A percentile compares a stretch with the other conserved stretches of the same genome.
These are phyloP conservation scores for Kuraishia floccosa DNA, from an alignment of 805 yeast genomes.

Conservation along the genomic window DNA sequence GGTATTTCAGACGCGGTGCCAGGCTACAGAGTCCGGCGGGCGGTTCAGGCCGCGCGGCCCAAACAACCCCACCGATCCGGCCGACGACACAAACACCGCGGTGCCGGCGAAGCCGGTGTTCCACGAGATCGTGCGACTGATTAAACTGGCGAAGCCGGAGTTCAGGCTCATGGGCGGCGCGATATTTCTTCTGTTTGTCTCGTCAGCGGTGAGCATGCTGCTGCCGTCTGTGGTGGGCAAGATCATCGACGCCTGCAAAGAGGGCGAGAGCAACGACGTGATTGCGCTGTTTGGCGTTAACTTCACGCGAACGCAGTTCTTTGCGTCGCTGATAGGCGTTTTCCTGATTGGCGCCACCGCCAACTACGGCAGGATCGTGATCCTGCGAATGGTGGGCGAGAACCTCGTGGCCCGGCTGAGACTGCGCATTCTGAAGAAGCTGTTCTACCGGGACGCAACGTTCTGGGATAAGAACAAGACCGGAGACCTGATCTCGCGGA, in stretches of 20 bases:
- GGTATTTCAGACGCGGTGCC: too few species aligned
- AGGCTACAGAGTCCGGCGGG: too few species aligned
- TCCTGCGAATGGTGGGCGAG: conserved; percentile 76
- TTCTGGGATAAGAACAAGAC: conserved; percentile 84
- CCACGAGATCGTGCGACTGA: conserved; percentile 33
- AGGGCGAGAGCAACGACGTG: conserved; percentile 9
- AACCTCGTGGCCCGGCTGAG: conserved; percentile 77
- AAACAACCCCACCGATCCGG: too few species aligned
- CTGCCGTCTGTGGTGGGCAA: conserved; percentile 81
- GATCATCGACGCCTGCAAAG: conserved; percentile 61
- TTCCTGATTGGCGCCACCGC: conserved; percentile 69
- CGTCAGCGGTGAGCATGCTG: conserved; percentile 73
- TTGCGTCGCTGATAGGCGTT: conserved; percentile 44
- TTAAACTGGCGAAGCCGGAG: conserved; percentile 49
- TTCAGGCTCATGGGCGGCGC: conserved; percentile 47
- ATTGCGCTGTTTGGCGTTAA: conserved; percentile 30
- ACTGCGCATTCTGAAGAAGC: conserved; percentile 61
- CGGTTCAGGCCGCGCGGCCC: too few species aligned
- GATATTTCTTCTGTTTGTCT: conserved; percentile 45
- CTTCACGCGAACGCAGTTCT: conserved; percentile 51
- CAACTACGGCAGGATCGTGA: conserved; percentile 69
- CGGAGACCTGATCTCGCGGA: conserved; percentile 84
- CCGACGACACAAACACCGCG: too few species aligned
- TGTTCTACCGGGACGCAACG: conserved; percentile 77
- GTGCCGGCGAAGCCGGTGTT: conserved; percentile 4